These are phyloP conservation scores for Alopecurus myosuroides DNA, from an alignment of 176 grass and related monocot genomes.

Conservation along the genomic window DNA sequence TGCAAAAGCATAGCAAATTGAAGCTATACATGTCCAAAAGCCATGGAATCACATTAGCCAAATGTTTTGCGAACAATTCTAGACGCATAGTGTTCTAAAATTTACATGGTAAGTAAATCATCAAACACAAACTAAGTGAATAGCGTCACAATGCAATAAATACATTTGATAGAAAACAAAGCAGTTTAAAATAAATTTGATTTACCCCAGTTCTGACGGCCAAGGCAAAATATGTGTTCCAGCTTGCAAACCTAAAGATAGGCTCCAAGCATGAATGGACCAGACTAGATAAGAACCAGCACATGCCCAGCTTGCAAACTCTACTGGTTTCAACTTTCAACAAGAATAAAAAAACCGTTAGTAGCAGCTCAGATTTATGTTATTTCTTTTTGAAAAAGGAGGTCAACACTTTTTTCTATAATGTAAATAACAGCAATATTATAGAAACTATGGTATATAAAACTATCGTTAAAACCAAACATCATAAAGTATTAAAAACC, in stretches of 20 bases:
- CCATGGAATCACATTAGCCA: neutral
- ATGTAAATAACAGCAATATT: no score
- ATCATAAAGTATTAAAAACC: no score
- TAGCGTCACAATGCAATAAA: neutral
- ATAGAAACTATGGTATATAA: no score
- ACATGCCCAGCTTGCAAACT: no score
- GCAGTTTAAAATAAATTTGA: neutral
- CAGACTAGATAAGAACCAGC: no score
- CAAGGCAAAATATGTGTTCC: slow-evolving; percentile 16
- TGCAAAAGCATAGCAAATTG: neutral
- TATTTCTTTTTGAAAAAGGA: no score
- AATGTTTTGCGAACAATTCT: neutral
- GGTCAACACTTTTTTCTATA: no score
- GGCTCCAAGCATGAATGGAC: no score
- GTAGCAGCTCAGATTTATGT: no score
- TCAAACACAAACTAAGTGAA: neutral
- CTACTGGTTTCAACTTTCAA: no score
- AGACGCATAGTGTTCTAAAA: neutral
- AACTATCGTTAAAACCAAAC: no score
- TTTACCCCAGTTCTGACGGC: neutral
- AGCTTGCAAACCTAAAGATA: neutral
- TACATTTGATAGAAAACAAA: neutral
- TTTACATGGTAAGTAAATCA: neutral
- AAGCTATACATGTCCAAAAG: slow-evolving; percentile 3
- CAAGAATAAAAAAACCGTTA: no score